A percentile compares a stretch with the other conserved stretches of the same genome.
Conservation (phyloP, 495 filamentous ascomycete genomes). For the Tuber umbilicatum region DNA sequence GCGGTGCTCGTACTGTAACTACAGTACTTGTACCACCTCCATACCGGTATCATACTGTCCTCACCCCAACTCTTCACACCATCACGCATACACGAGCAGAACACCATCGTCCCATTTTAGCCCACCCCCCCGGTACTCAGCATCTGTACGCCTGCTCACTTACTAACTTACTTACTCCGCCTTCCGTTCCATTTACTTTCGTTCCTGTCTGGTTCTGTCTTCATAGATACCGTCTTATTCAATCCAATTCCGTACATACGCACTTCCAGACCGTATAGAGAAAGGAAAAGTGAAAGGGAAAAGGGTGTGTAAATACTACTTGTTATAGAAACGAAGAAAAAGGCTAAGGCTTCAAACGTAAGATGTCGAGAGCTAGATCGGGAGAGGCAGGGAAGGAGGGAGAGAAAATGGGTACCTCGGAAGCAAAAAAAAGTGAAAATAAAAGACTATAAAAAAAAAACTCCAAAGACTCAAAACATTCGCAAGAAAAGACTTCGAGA, state of each 20-base stretch:
- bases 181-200: background rate
- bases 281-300: background rate
- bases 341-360: background rate
- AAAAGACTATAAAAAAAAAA: background rate
- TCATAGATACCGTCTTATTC: background rate
- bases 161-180: background rate
- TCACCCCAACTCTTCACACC: background rate
- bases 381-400: background rate
- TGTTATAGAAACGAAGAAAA: background rate
- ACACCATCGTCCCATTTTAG: background rate
- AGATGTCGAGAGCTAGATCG: background rate
- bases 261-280: background rate
- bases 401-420: background rate
- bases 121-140: background rate
- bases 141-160: background rate
- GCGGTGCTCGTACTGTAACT: too few species aligned
- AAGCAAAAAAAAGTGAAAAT: background rate
- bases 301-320: conserved; percentile 1
- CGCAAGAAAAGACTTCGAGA: background rate
- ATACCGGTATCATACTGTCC: background rate
- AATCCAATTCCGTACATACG: background rate
- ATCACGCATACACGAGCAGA: background rate
- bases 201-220: background rate
- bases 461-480: conserved; percentile 1
- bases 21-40: background rate